These are phyloP conservation scores for Akebia trifoliata DNA, from an alignment of 164 flowering plant species.

Conservation along the genomic window DNA sequence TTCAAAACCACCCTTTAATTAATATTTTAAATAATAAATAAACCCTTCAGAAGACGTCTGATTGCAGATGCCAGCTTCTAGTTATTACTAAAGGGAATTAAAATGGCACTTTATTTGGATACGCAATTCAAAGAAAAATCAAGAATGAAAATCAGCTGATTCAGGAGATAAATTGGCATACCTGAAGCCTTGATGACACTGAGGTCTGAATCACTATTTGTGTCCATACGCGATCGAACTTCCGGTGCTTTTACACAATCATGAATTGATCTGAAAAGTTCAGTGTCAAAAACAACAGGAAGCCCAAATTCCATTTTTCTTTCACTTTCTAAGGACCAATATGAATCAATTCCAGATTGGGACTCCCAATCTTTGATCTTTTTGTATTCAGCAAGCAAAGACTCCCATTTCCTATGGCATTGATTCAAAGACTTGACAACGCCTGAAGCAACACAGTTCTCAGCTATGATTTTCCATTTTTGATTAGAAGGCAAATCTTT, in stretches of 20 bases:
- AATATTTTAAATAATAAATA: too few relatives aligned
- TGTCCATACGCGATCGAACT: constrained; percentile 29
- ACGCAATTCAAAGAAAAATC: neutral
- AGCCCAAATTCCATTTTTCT: constrained; percentile 33
- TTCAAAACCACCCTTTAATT: too few relatives aligned
- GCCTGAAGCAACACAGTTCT: constrained; percentile 42
- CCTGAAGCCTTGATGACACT: constrained; percentile 12
- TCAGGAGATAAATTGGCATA: neutral
- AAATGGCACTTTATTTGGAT: neutral
- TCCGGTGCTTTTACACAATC: constrained; percentile 22
- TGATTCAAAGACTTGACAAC: constrained; percentile 39
- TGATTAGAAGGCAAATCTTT: constrained; percentile 45
- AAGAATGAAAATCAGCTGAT: neutral
- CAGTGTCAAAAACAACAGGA: constrained; percentile 37
- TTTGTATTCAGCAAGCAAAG: constrained; percentile 38
- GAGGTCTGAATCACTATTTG: constrained; percentile 33
- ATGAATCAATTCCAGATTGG: constrained; percentile 20
- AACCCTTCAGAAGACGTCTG: too few relatives aligned
- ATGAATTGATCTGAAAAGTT: constrained; percentile 37
- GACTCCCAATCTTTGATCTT: constrained; percentile 41
- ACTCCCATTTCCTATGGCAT: constrained; percentile 60
- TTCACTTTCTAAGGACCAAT: constrained; percentile 39
- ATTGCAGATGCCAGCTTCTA: too few relatives aligned
- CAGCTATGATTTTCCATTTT: constrained; percentile 56
- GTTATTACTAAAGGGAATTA: too few relatives aligned